Evolutionary conservation across 148 eudicot species (phyloP), one percentile per base, ranked within the genome.

Genomic region (Gaultheria prostrata): DNA sequence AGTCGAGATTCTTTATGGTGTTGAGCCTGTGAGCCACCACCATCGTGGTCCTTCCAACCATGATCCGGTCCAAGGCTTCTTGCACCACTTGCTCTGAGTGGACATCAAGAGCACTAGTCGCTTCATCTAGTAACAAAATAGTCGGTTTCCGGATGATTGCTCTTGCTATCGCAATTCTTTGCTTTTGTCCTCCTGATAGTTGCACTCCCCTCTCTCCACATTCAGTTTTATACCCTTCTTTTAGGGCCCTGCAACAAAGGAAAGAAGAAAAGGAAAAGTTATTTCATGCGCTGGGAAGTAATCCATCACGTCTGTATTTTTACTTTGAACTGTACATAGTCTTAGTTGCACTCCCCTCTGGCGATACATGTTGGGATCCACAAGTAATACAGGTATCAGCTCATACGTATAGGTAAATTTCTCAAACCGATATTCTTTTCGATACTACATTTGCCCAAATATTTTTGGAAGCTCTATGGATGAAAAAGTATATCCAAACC

Each of bases 181-280:
- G 98, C 74, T 94, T 94, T 70, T 93, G 95, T 3, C 98, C 97
- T 85, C 98, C 98, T 50, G 98, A 95, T 82, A 94, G 54, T 83
- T 93, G 95, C 73, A 93, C 91, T 81, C 97, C 98, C 82, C 98
- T 87, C 70, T 94, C 99, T 0, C 99, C 99, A 48, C 99, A 96
- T 81, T 94, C 97, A 0, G 99, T 93, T 5, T 86, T 82, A 67
- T 96, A 96, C 76, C 94, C 99, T 71, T 92, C 94, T 85, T 92
- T 90, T 10, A 96, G 84, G 10, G 92, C 87, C 17, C 98, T 96
- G 85, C 78, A 82, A 28, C 39, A 12, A 63, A 24, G 15, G 35
- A 28, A 24, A 24, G 2, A 0, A 67, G 35, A 28, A 12, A 63
- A 63, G 69, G 12, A 30, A 15, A 24, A 15, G 61, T 26, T 4